phyloP scores from a whole-genome alignment of 805 yeast species.

The Trichomonascus vanleenenianus region DNA sequence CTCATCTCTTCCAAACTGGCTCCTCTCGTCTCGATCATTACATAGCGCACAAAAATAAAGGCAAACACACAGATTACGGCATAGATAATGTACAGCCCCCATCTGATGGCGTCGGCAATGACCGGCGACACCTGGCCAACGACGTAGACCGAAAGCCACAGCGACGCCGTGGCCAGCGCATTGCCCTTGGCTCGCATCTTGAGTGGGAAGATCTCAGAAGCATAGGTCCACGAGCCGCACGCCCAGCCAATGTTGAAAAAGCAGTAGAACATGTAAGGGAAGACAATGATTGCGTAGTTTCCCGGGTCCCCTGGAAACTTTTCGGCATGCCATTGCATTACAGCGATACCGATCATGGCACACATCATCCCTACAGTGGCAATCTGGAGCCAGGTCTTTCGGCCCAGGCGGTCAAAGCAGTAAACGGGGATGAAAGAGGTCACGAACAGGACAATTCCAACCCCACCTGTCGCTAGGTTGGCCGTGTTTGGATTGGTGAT shows the following conservation, averaged over 20 bases:
- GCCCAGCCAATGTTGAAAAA: conserved; percentile 80
- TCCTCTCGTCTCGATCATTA: conserved; percentile 21
- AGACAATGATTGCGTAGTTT: conserved; percentile 39
- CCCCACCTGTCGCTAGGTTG: conserved; percentile 36
- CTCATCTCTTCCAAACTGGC: conserved; percentile 32
- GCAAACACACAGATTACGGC: conserved; percentile 43
- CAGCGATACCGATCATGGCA: conserved; percentile 43
- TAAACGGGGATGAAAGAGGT: conserved; percentile 55
- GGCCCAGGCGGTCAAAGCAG: conserved; percentile 53
- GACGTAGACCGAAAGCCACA: conserved; percentile 71
- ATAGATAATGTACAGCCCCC: conserved; percentile 54
- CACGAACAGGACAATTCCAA: conserved; percentile 41
- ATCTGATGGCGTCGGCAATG: conserved; percentile 37
- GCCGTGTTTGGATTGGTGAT: conserved; percentile 40
- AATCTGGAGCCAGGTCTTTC: conserved; percentile 33
- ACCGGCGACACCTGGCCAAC: conserved; percentile 70
- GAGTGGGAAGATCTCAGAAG: conserved; percentile 45
- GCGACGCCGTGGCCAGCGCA: conserved; percentile 64
- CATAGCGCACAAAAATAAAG: conserved; percentile 33
- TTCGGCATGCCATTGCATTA: conserved; percentile 28
- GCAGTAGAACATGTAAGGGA: conserved; percentile 40
- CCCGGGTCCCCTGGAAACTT: conserved; percentile 18
- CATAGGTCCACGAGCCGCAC: conserved; percentile 39
- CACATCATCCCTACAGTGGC: conserved; percentile 45
- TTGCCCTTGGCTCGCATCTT: conserved; percentile 53